These are phyloP conservation scores for Rhododendron simsii DNA, from an alignment of 148 eudicot genomes.

Conservation along the genomic window DNA sequence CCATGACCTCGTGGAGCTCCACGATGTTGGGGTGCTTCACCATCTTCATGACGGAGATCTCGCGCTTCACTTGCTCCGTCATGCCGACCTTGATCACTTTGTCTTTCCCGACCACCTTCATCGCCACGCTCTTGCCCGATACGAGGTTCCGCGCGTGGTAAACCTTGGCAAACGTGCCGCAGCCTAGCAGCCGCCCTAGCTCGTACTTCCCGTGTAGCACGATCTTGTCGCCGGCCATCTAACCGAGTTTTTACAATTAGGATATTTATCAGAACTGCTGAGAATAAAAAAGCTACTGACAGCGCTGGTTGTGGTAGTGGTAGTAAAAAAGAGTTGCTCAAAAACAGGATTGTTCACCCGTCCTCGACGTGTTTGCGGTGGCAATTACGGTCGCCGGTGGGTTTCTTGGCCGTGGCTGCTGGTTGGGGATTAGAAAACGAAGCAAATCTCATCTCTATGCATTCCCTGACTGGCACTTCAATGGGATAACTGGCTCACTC, in stretches of 20 bases:
- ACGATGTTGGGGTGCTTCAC: slow-evolving; percentile 36
- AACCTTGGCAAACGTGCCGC: slow-evolving; percentile 43
- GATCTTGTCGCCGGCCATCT: slow-evolving; percentile 9
- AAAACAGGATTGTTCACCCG: slow-evolving; percentile 39
- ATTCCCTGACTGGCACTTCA: slow-evolving; percentile 27
- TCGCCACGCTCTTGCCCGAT: slow-evolving; percentile 36
- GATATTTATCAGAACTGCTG: not conserved
- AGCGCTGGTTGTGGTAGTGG: not conserved
- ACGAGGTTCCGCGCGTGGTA: slow-evolving; percentile 28
- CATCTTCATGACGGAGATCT: slow-evolving; percentile 41
- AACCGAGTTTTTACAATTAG: not conserved
- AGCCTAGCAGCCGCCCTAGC: slow-evolving; percentile 29
- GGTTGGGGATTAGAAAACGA: slow-evolving; percentile 32
- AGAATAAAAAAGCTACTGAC: not conserved
- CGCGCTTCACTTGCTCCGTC: slow-evolving; percentile 38
- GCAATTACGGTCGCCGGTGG: slow-evolving; percentile 56
- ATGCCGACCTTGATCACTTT: slow-evolving; percentile 31
- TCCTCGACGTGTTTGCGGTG: slow-evolving; percentile 90
- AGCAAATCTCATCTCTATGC: slow-evolving; percentile 66
- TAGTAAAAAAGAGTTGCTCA: not conserved
- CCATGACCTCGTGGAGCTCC: slow-evolving; percentile 37
- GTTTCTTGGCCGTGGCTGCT: slow-evolving; percentile 24
- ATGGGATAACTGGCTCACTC: not conserved
- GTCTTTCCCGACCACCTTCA: slow-evolving; percentile 39
- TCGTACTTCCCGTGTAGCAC: slow-evolving; percentile 38